Conservation (phyloP, 2,329 filamentous ascomycete genomes). For the Arthrobotrys iridis region DNA sequence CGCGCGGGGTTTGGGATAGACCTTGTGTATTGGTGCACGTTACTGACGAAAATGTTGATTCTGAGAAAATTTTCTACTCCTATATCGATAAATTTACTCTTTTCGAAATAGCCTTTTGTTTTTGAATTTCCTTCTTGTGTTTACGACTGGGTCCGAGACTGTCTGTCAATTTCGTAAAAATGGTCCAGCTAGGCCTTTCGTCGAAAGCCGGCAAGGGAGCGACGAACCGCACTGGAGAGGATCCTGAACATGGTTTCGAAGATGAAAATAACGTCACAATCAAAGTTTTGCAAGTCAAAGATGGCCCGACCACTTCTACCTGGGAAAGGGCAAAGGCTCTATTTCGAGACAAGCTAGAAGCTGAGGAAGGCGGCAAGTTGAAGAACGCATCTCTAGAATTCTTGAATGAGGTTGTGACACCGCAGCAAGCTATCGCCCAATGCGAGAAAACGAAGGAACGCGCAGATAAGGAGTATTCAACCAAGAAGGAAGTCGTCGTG, state of each 20-base stretch:
- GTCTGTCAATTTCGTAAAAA: not conserved
- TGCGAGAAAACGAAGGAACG: constrained; percentile 15
- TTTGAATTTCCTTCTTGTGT: too few relatives aligned
- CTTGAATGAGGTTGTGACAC: constrained; percentile 11
- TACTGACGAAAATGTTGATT: too few relatives aligned
- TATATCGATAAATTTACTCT: too few relatives aligned
- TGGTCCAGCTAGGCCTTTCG: not conserved
- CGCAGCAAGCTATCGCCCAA: constrained; percentile 17
- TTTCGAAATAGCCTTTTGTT: too few relatives aligned
- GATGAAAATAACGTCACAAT: not conserved
- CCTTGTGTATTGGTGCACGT: too few relatives aligned
- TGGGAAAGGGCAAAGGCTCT: constrained; percentile 6
- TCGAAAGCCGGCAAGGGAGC: not conserved
- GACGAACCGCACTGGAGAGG: not conserved
- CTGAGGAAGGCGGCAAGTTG: constrained; percentile 5
- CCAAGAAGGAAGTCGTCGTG: constrained; percentile 12
- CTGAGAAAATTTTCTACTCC: too few relatives aligned
- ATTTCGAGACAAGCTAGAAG: constrained; percentile 6
- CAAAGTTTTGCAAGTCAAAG: not conserved
- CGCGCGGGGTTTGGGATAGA: not conserved
- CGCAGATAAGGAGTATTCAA: constrained; percentile 11
- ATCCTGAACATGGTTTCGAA: not conserved
- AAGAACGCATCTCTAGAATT: not conserved
- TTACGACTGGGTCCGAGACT: too few relatives aligned
- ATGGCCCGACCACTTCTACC: not conserved